phyloP scores from a whole-genome alignment of 2,329 filamentous ascomycete species.

The Emmonsiellopsis sp. region DNA sequence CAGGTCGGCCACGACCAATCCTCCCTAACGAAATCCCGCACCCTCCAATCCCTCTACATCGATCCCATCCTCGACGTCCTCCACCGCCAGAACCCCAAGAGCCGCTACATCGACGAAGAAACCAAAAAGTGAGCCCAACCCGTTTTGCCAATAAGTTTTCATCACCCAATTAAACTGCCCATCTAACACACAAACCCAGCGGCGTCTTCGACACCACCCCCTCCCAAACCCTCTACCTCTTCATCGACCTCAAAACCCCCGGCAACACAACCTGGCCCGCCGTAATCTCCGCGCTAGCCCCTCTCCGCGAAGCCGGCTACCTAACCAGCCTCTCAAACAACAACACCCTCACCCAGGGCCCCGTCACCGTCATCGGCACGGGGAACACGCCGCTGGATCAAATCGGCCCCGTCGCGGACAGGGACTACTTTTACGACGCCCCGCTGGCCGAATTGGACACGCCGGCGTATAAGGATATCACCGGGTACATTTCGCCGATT shows the following conservation, averaged over 20 bases:
- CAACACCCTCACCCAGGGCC: conserved; percentile 35
- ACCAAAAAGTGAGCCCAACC: conserved; percentile 38
- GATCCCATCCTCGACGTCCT: conserved; percentile 49
- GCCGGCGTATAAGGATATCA: conserved; percentile 36
- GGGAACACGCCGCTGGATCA: conserved; percentile 44
- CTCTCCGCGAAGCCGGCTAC: conserved; percentile 44
- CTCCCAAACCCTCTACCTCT: conserved; percentile 53
- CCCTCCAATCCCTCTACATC: conserved; percentile 50
- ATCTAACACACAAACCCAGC: conserved; percentile 14
- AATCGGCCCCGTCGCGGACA: conserved; percentile 35
- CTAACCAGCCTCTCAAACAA: conserved; percentile 43
- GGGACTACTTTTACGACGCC: conserved; percentile 54
- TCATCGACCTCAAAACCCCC: conserved; percentile 54
- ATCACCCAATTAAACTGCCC: neutral
- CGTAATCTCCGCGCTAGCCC: conserved; percentile 47
- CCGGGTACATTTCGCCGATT: conserved; percentile 41
- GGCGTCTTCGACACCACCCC: conserved; percentile 51
- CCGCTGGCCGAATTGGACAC: conserved; percentile 38
- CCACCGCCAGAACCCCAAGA: conserved; percentile 45
- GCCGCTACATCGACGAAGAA: conserved; percentile 36
- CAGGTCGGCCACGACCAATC: conserved; percentile 48
- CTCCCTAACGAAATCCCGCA: conserved; percentile 43
- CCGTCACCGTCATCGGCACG: conserved; percentile 55
- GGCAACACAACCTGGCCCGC: conserved; percentile 46
- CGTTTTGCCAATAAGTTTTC: neutral